phyloP scores from a whole-genome alignment of 257 asterid genomes.

The Echium plantagineum region DNA sequence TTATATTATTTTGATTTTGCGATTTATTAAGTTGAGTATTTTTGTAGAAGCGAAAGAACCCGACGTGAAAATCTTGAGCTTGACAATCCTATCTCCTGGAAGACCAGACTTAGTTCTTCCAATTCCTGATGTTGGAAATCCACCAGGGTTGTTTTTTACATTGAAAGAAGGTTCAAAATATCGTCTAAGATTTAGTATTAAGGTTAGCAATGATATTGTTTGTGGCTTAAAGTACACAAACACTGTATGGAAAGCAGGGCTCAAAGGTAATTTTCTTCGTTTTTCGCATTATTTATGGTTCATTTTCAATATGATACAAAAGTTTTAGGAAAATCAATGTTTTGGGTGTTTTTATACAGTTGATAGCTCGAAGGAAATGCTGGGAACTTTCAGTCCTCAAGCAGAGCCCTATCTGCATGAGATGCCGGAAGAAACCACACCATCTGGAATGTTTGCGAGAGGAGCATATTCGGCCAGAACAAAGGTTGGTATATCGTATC shows the following conservation, averaged over 20 bases:
- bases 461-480: constrained; percentile 86
- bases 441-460: constrained; percentile 81
- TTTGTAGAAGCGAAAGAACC: constrained; percentile 52
- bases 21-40: no score
- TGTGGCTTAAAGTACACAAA: constrained; percentile 62
- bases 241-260: constrained; percentile 68
- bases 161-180: constrained; percentile 60
- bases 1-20: no score
- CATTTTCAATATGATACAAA: not conserved
- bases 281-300: not conserved
- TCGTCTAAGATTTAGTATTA: constrained; percentile 42
- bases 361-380: constrained; percentile 86
- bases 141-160: constrained; percentile 53
- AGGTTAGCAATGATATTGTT: constrained; percentile 53
- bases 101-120: constrained; percentile 44
- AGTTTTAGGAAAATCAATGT: not conserved
- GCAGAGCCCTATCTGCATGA: constrained; percentile 63
- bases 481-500: constrained; percentile 32
- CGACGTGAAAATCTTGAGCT: constrained; percentile 50
- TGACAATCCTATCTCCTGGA: constrained; percentile 45
- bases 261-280: constrained; percentile 31
- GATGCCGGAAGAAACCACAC: constrained; percentile 93
- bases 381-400: constrained; percentile 97
- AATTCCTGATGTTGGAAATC: constrained; percentile 50
- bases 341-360: constrained; percentile 29